Evolutionary conservation across 345 rosid genomes (phyloP), one percentile per base, ranked within the genome.

Genomic region (Lepidium didymum): DNA sequence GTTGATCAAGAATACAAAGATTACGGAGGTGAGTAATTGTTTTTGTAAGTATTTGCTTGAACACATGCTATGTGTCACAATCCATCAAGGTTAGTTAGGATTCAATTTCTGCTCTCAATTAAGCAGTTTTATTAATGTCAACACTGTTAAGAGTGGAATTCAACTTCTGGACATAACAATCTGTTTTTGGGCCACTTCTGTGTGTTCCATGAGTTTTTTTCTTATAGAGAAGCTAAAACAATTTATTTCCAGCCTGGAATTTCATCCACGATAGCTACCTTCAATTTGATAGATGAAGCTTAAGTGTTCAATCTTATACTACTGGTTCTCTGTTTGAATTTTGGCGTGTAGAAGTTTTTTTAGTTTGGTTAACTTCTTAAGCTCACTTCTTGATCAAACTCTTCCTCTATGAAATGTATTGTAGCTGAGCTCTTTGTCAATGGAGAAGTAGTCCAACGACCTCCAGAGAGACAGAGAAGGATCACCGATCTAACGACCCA

Each of bases 401-500:
- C 68, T 13, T 40, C 27, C 0, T 21, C 8, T 74, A 25, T 10
- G 13, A 6, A 12, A 25, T 13, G 10, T 12, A 15, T 69, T 86
- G 82, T 82, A 93, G 98, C 96, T 67, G 98, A 93, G 73, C 61
- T 93, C 53, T 82, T 83, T 77, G 96, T 87, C 31, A 86, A 93
- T 67, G 97, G 97, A 6, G 98, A 90, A 85, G 82, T 90, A 67
- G 96, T 93, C 33, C 91, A 86, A 59, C 83, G 98, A 63, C 58
- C 97, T 9, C 96, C 97, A 5, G 97, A 93, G 77, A 88, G 98
- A 69, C 92, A 93, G 65, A 85, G 83, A 79, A 87, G 90, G 81
- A 95, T 93, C 58, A 91, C 80, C 7, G 90, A 94, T 14, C 83
- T 94, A 14, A 94, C 83, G 69, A 92, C 96, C 7, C 97, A 86